Base-by-base conservation (phyloP, 371 early-diverging fungal genomes). In the Coemansia sp. region DNA sequence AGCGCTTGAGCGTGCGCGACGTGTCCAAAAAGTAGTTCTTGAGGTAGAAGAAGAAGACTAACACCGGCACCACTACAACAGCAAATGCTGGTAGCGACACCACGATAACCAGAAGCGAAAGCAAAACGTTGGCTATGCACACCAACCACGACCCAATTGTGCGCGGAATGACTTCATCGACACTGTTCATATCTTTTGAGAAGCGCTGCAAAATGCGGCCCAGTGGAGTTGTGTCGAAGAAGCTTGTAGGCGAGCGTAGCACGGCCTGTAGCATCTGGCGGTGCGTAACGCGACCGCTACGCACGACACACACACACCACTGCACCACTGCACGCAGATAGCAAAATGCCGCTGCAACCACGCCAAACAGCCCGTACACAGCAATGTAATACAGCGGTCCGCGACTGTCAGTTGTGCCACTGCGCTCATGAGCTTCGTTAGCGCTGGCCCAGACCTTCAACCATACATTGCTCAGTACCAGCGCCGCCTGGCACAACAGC, bases 291-390 rank as follows among this genome's bases (percentile, higher is more conserved):
- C 47, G 55, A 22, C 59, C 67, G 31, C 62, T 61, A 40, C 63
- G 63, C 21, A 93, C 88, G 42, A 88, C 94, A 64, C 95, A 95
- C 34, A 81, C 81, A 5, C 92, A 85, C 89, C 89, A 92, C 4
- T 90, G 84, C 55, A 89, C 78, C 21, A 95, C 75, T 1, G 87
- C 84, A 59, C 91, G 90, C 50, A 84, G 66, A 53, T 90, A 84
- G 2, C 88, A 84, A 61, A 88, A 80, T 18, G 88, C 27, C 27
- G 89, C 83, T 16, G 86, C 71, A 8, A 79, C 74, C 64, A 92
- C 71, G 4, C 93, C 95, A 34, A 94, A 80, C 5, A 80, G 67
- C 0, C 90, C 94, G 69, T 96, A 96, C 13, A 93, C 83, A 8
- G 80, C 82, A 14, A 95, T 81, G 66, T 92, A 89, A 42, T 83